These are phyloP conservation scores for Lindgomyces ingoldianus DNA, from an alignment of 495 filamentous ascomycete genomes.

Conservation along the genomic window DNA sequence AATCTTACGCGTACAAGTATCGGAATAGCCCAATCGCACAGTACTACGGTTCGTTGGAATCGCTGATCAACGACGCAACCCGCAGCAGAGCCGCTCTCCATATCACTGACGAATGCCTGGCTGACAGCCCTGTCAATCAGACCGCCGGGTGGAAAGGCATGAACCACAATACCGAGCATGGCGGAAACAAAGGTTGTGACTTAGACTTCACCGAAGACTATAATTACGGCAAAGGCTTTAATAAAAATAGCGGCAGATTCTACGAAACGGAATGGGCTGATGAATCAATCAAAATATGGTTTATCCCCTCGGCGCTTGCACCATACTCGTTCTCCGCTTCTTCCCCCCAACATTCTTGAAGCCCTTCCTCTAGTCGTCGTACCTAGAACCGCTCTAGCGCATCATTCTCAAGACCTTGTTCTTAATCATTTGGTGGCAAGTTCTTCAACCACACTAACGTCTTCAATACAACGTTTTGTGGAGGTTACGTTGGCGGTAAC, in stretches of 20 bases:
- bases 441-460: constrained; percentile 44
- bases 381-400: no score
- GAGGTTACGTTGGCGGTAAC: constrained; percentile 24
- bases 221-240: constrained; percentile 61
- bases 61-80: constrained; percentile 18
- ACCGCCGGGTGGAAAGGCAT: constrained; percentile 16
- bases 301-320: constrained; percentile 53
- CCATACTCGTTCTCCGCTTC: constrained; percentile 55
- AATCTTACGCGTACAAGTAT: no score
- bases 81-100: constrained; percentile 23
- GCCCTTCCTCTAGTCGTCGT: constrained; percentile 36
- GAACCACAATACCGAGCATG: constrained; percentile 23
- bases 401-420: constrained; percentile 42
- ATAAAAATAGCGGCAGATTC: constrained; percentile 58
- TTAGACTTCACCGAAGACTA: constrained; percentile 8
- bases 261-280: constrained; percentile 65
- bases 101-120: constrained; percentile 16
- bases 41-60: no score
- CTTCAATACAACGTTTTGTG: constrained; percentile 34
- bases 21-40: no score
- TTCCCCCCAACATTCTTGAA: constrained; percentile 50
- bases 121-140: constrained; percentile 6
- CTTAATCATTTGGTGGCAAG: constrained; percentile 21
- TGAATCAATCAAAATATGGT: constrained; percentile 63
- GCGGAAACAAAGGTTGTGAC: constrained; percentile 27